Conservation (phyloP, 257 asterid species). For the Gentiana dahurica region DNA sequence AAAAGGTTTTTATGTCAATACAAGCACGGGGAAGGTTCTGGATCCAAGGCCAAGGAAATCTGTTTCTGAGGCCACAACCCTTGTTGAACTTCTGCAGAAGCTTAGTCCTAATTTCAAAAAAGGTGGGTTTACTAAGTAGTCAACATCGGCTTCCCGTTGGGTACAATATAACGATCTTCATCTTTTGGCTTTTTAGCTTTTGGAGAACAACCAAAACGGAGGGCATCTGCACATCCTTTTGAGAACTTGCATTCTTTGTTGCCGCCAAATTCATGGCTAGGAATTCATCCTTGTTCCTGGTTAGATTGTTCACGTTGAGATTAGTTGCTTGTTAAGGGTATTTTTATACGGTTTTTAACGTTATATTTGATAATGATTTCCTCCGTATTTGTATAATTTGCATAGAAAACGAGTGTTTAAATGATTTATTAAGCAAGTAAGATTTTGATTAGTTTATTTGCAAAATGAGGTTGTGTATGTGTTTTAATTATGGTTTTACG, state of each 20-base stretch:
- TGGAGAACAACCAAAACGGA: slow-evolving; percentile 78
- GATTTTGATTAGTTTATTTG: too few species aligned
- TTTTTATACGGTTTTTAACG: too few species aligned
- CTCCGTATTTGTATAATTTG: too few species aligned
- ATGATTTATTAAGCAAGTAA: too few species aligned
- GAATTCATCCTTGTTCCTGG: slow-evolving; percentile 72
- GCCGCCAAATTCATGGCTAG: slow-evolving; percentile 91
- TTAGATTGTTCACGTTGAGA: too few species aligned
- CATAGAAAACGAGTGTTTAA: too few species aligned
- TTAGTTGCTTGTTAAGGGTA: too few species aligned
- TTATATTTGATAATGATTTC: too few species aligned
- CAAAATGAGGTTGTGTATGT: too few species aligned
- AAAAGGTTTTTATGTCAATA: slow-evolving; percentile 65
- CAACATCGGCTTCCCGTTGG: background rate
- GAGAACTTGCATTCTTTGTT: slow-evolving; percentile 76
- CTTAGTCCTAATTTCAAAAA: slow-evolving; percentile 86
- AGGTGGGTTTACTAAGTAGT: slow-evolving; percentile 32
- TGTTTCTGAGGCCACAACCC: slow-evolving; percentile 63
- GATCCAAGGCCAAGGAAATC: slow-evolving; percentile 70
- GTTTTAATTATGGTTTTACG: too few species aligned
- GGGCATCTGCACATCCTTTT: slow-evolving; percentile 92
- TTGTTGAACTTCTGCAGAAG: slow-evolving; percentile 84
- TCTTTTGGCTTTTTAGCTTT: slow-evolving; percentile 43
- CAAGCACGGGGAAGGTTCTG: slow-evolving; percentile 56
- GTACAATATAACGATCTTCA: slow-evolving; percentile 8